These are phyloP conservation scores for Groenewaldozyma sp. DNA, from an alignment of 1,139 yeast genomes.

Conservation along the genomic window DNA sequence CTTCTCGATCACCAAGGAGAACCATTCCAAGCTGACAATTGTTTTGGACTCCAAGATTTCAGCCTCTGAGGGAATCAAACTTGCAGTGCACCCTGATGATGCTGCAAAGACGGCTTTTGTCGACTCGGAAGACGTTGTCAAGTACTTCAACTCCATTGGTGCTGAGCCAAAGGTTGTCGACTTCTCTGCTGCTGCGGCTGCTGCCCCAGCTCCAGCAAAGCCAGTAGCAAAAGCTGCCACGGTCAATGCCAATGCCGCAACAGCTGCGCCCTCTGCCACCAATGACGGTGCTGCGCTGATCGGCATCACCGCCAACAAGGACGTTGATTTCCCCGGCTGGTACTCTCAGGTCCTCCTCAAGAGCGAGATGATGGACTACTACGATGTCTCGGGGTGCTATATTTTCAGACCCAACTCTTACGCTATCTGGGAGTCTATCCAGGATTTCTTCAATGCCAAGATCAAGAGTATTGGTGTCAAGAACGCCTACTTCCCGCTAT, in stretches of 20 bases:
- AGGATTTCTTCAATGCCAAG: conserved; percentile 68
- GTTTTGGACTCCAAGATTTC: conserved; percentile 53
- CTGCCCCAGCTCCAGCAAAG: conserved; percentile 30
- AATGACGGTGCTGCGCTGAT: conserved; percentile 60
- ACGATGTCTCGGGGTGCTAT: conserved; percentile 98
- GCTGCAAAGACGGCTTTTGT: conserved; percentile 46
- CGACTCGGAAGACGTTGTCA: conserved; percentile 42
- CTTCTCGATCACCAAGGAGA: conserved; percentile 19
- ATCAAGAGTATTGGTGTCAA: conserved; percentile 87
- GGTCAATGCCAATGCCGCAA: conserved; percentile 8
- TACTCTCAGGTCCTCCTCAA: conserved; percentile 91
- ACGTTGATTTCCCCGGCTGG: conserved; percentile 92
- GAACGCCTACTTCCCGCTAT: conserved; percentile 98
- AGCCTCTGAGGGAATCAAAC: conserved; percentile 30
- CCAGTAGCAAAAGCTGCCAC: conserved; percentile 23
- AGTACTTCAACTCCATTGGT: conserved; percentile 48
- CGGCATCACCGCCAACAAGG: conserved; percentile 93
- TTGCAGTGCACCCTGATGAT: conserved; percentile 52
- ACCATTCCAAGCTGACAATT: conserved; percentile 45
- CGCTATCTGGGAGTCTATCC: conserved; percentile 90
- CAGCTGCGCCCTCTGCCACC: conserved; percentile 31
- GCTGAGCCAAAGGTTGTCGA: conserved; percentile 59
- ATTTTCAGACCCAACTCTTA: conserved; percentile 95
- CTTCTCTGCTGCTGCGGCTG: conserved; percentile 41
- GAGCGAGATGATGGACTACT: conserved; percentile 97